A percentile compares a stretch with the other conserved stretches of the same genome.
These are phyloP conservation scores for Sporisorium reilianum DNA, from an alignment of 1,284 basidiomycete genomes.

Conservation along the genomic window DNA sequence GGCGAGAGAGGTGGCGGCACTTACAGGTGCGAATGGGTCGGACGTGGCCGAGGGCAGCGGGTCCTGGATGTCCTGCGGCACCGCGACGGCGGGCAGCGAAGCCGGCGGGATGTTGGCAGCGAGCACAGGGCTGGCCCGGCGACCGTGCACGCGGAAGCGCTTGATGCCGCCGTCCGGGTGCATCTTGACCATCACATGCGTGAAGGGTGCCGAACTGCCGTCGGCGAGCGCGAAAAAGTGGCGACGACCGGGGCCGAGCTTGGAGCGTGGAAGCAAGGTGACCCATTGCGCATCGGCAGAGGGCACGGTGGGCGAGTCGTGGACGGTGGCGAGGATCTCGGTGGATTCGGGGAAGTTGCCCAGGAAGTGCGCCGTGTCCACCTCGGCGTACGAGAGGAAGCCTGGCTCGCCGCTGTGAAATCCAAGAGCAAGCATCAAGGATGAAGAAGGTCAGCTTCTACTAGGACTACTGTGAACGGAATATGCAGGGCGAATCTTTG, in stretches of 20 bases:
- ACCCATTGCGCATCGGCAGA: constrained; percentile 75
- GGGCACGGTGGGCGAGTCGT: constrained; percentile 58
- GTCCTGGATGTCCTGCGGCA: constrained; percentile 56
- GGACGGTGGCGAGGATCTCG: constrained; percentile 79
- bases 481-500: not conserved
- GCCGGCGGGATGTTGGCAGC: constrained; percentile 25
- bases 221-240: constrained; percentile 87
- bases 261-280: constrained; percentile 79
- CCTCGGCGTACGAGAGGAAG: constrained; percentile 81
- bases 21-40: constrained; percentile 40
- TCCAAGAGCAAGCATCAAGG: no score
- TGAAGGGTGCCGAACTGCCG: constrained; percentile 74
- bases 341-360: constrained; percentile 90
- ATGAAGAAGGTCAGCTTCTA: constrained; percentile 2
- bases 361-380: constrained; percentile 95
- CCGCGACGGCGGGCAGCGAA: constrained; percentile 31
- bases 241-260: constrained; percentile 88
- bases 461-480: not conserved
- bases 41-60: constrained; percentile 47
- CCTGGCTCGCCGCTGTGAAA: constrained; percentile 71
- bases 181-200: constrained; percentile 88
- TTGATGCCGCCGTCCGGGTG: constrained; percentile 96
- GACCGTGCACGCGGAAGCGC: constrained; percentile 84
- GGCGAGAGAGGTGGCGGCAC: constrained; percentile 28
- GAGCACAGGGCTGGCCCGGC: constrained; percentile 70